Evolutionary conservation across 768 basidiomycete species (phyloP).

Genomic region (Peribolospora baueri): DNA sequence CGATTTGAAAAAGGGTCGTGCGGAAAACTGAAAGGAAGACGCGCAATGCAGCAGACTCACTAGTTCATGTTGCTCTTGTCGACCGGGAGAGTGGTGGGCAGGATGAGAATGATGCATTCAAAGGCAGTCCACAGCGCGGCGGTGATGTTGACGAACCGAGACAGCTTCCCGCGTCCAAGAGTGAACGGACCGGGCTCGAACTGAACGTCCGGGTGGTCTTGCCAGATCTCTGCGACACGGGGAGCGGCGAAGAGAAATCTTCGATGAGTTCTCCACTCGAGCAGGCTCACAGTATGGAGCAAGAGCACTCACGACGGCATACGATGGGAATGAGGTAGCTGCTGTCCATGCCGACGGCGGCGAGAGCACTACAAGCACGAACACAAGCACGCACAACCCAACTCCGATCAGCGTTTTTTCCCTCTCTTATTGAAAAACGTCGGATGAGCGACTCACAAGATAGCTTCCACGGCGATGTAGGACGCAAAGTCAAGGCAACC

Average conservation of each 20-base stretch:
- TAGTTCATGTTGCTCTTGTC: conserved; percentile 15
- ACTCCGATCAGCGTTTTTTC: too few species aligned
- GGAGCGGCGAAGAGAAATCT: too few species aligned
- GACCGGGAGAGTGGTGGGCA: conserved; percentile 12
- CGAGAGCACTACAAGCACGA: conserved; percentile 10
- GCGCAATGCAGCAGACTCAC: too few species aligned
- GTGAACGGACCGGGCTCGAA: conserved; percentile 18
- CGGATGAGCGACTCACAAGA: not conserved
- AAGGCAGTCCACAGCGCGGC: conserved; percentile 17
- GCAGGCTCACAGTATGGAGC: too few species aligned
- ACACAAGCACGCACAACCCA: conserved; percentile 6
- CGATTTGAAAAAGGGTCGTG: too few species aligned
- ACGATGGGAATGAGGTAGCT: conserved; percentile 11
- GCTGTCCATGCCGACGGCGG: conserved; percentile 7
- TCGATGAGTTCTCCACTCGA: too few species aligned
- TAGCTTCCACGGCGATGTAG: conserved; percentile 9
- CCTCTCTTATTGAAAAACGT: not conserved
- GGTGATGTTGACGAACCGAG: conserved; percentile 7
- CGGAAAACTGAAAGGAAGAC: too few species aligned
- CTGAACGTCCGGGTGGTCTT: conserved; percentile 1
- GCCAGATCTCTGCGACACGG: too few species aligned
- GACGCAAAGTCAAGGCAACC: conserved; percentile 8
- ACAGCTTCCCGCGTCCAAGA: conserved; percentile 12
- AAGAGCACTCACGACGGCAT: not conserved
- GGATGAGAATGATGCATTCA: conserved; percentile 18